Conservation (phyloP, 2,329 filamentous ascomycete genomes). For the Chrysoporthe deuterocubensis region DNA sequence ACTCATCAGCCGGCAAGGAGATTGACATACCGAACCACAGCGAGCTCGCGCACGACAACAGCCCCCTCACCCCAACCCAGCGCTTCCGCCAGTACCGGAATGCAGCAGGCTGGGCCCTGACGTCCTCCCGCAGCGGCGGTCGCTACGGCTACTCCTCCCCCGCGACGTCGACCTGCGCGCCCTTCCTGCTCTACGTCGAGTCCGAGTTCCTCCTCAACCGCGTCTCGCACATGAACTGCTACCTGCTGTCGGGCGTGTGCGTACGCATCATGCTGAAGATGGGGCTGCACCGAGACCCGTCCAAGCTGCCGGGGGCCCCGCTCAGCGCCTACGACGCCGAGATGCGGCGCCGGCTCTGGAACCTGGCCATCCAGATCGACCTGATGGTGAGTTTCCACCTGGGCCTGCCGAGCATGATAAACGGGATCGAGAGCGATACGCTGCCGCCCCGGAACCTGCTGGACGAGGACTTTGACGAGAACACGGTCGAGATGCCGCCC, state of each 20-base stretch:
- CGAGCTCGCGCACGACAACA: constrained; percentile 50
- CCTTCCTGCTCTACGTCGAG: constrained; percentile 57
- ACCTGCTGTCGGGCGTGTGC: constrained; percentile 53
- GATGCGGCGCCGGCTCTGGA: constrained; percentile 59
- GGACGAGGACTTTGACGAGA: constrained; percentile 67
- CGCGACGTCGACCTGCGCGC: constrained; percentile 51
- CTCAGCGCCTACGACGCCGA: constrained; percentile 58
- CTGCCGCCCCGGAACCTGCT: constrained; percentile 63
- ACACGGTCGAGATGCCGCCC: constrained; percentile 58
- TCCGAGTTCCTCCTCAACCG: constrained; percentile 57
- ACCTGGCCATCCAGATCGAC: constrained; percentile 62
- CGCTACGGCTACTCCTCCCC: constrained; percentile 49
- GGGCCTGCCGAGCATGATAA: constrained; percentile 64
- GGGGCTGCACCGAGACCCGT: constrained; percentile 62
- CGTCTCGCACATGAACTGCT: constrained; percentile 57
- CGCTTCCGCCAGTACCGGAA: constrained; percentile 53
- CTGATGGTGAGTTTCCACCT: constrained; percentile 69
- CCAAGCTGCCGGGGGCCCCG: constrained; percentile 46
- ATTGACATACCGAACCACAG: neutral
- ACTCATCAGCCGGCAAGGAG: neutral
- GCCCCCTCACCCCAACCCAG: constrained; percentile 45
- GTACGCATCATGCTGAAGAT: constrained; percentile 62
- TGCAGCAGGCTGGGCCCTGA: constrained; percentile 56
- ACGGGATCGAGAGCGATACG: constrained; percentile 66
- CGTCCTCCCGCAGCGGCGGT: constrained; percentile 40